A percentile compares a stretch with the other conserved stretches of the same genome.
phyloP scores from a whole-genome alignment of 106 monocot genomes.

The Phalaenopsis equestris region DNA sequence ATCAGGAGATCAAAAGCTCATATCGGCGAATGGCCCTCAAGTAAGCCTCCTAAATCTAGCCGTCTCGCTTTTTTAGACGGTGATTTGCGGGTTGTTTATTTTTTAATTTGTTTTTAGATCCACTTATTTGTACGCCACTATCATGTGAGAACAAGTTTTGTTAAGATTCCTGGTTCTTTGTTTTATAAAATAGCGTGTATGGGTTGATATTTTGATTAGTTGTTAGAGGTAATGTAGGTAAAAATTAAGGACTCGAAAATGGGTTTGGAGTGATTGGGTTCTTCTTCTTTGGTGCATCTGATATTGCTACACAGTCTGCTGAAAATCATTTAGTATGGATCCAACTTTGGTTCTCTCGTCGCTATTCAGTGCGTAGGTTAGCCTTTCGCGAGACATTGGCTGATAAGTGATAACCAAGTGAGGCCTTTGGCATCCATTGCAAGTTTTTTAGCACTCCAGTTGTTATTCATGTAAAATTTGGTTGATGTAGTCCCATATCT shows the following conservation, averaged over 20 bases:
- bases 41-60: slow-evolving; percentile 25
- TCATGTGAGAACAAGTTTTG: neutral
- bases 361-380: neutral
- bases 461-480: no score
- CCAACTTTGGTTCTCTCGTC: neutral
- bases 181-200: neutral
- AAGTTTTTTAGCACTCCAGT: no score
- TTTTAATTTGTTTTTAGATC: neutral
- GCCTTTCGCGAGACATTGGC: neutral
- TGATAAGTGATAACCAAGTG: neutral
- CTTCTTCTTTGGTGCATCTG: neutral
- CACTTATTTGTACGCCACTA: neutral
- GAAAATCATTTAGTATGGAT: neutral
- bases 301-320: neutral
- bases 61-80: neutral
- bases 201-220: neutral
- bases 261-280: neutral
- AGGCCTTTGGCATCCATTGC: neutral
- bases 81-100: neutral
- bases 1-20: slow-evolving; percentile 91
- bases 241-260: neutral
- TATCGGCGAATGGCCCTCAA: slow-evolving; percentile 89
- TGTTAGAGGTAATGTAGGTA: neutral
- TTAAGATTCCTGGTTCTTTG: neutral
- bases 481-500: no score